Base-by-base conservation (phyloP, 768 basidiomycete species). In the Lactifluus piperatus region DNA sequence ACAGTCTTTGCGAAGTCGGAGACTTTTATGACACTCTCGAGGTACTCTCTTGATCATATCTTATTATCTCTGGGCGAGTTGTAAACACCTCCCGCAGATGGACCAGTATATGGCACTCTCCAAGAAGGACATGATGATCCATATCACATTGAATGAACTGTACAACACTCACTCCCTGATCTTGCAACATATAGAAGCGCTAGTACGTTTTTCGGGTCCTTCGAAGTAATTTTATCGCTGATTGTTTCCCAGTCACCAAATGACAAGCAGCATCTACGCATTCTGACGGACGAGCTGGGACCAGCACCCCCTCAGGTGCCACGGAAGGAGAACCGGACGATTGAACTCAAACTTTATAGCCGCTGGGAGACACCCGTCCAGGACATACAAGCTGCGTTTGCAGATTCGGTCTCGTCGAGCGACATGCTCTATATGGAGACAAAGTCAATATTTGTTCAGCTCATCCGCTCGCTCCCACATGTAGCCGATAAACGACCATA, bases 351-450 rank as follows among this genome's bases (percentile, higher is more conserved):
- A 43, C 75, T 99, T 10, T 99, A 95, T 75, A 94, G 91, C 66
- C 93, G 97, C 18, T 99, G 97, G 97, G 97, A 99, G 76, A 97
- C 94, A 9, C 95, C 97, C 1, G 91, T 99, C 47, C 97, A 98
- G 66, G 97, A 99, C 69, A 86, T 98, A 47, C 91, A 95, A 64
- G 94, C 88, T 45, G 92, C 95, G 1, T 81, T 99, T 57, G 94
- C 98, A 86, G 94, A 94, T 72, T 91, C 92, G 26, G 88, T 99
- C 29, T 97, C 97, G 24, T 93, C 94, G 46, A 89, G 89, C 70
- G 97, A 99, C 74, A 95, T 99, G 84, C 83, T 98, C 30, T 99
- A 98, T 77, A 97, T 98, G 94, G 97, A 99, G 71, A 91, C 97
- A 57, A 99, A 99, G 76, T 97, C 95, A 7, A 98, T 98, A 69